Evolutionary conservation across 2,329 filamentous ascomycete genomes (phyloP).

Genomic region (Ambrosiella xylebori): DNA sequence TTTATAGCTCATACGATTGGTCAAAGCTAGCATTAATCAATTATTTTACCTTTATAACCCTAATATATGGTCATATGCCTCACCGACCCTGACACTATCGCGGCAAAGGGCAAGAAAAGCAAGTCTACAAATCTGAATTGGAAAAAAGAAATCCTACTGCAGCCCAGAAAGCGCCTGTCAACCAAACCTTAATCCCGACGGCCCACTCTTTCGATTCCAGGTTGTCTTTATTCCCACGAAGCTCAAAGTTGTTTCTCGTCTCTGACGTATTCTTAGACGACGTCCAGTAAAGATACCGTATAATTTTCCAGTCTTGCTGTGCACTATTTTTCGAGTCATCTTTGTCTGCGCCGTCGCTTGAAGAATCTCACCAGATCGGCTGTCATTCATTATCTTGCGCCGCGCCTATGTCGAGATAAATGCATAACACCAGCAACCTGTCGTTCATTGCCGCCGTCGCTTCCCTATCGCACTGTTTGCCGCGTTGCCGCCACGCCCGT

Average conservation of each 20-base stretch:
- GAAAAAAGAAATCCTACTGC: not conserved
- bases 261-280: not conserved
- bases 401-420: conserved; percentile 2
- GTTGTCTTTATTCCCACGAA: not conserved
- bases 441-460: not conserved
- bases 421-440: not conserved
- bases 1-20: not conserved
- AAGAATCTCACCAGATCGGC: not conserved
- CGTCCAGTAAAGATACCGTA: not conserved
- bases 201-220: not conserved
- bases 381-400: not conserved
- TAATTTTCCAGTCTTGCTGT: not conserved
- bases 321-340: not conserved
- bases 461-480: not conserved
- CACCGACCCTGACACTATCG: not conserved
- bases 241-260: not conserved
- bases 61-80: not conserved
- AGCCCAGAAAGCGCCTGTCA: not conserved
- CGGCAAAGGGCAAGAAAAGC: not conserved
- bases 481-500: not conserved
- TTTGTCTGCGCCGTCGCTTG: not conserved
- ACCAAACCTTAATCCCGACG: not conserved
- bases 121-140: not conserved
- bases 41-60: not conserved
- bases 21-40: not conserved